phyloP scores from a whole-genome alignment of 2,329 filamentous ascomycete genomes.

The Colletotrichum shisoi region DNA sequence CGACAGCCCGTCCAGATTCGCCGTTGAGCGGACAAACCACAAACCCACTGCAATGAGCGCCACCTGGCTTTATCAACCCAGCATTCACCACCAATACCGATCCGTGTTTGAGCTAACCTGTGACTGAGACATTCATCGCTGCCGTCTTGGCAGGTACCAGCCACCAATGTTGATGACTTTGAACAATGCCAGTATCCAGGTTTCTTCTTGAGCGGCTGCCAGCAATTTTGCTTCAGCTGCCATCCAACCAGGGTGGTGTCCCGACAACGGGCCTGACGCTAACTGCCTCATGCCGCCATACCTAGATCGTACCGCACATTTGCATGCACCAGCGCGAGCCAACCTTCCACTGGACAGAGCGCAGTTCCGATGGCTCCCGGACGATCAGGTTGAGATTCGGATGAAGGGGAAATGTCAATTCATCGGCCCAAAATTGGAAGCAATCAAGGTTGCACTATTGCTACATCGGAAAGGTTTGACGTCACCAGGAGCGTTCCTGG shows the following conservation, averaged over 20 bases:
- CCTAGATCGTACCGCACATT: not conserved
- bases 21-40: slow-evolving; percentile 16
- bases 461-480: not conserved
- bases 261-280: not conserved
- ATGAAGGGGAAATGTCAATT: not conserved
- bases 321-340: slow-evolving; percentile 5
- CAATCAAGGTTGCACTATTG: slow-evolving; percentile 23
- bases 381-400: not conserved
- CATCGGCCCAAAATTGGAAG: slow-evolving; percentile 17
- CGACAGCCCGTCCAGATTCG: slow-evolving; percentile 9
- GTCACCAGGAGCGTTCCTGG: not conserved
- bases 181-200: not conserved
- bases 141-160: slow-evolving; percentile 28
- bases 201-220: not conserved
- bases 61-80: slow-evolving; percentile 1
- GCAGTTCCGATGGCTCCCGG: not conserved
- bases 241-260: not conserved
- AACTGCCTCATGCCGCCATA: not conserved
- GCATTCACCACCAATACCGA: not conserved
- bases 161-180: not conserved
- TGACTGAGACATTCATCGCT: slow-evolving; percentile 23
- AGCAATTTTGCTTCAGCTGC: not conserved
- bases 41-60: slow-evolving; percentile 13
- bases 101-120: slow-evolving; percentile 6
- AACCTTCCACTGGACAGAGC: not conserved